Conservation (phyloP, 495 filamentous ascomycete species). For the Penicillium herquei region DNA sequence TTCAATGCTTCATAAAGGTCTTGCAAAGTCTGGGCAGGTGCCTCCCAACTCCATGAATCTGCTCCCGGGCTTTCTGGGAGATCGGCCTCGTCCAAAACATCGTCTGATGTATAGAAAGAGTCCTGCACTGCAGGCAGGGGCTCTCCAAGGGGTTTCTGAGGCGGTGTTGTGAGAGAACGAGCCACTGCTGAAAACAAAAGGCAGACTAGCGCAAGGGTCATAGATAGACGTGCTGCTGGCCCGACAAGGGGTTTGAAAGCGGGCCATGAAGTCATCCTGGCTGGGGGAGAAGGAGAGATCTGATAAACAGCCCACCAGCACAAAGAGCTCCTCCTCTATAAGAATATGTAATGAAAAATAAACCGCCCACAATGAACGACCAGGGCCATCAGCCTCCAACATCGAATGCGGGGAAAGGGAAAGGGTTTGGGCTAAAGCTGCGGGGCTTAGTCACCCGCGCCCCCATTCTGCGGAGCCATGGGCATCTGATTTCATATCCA, state of each 20-base stretch:
- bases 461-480: background rate
- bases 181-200: constrained; percentile 17
- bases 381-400: background rate
- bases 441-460: constrained; percentile 20
- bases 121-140: background rate
- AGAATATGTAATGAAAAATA: constrained; percentile 8
- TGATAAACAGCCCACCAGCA: constrained; percentile 4
- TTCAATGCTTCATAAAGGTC: constrained; percentile 60
- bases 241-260: constrained; percentile 9
- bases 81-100: constrained; percentile 7
- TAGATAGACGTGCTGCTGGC: constrained; percentile 13
- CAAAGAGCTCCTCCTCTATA: constrained; percentile 19
- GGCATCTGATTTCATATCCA: no score
- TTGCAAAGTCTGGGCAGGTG: constrained; percentile 28
- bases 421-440: constrained; percentile 1
- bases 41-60: constrained; percentile 8
- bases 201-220: constrained; percentile 23
- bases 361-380: background rate
- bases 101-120: background rate
- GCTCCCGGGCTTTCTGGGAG: constrained; percentile 6
- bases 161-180: constrained; percentile 30
- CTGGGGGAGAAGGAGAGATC: background rate
- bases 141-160: constrained; percentile 24
- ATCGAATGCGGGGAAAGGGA: constrained; percentile 22
- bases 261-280: constrained; percentile 18